Percentiles rank a stretch among this genome's conserved stretches.
Evolutionary conservation across 163 green algal species (phyloP).

Genomic region (Chlamydomonas reinhardtii): DNA sequence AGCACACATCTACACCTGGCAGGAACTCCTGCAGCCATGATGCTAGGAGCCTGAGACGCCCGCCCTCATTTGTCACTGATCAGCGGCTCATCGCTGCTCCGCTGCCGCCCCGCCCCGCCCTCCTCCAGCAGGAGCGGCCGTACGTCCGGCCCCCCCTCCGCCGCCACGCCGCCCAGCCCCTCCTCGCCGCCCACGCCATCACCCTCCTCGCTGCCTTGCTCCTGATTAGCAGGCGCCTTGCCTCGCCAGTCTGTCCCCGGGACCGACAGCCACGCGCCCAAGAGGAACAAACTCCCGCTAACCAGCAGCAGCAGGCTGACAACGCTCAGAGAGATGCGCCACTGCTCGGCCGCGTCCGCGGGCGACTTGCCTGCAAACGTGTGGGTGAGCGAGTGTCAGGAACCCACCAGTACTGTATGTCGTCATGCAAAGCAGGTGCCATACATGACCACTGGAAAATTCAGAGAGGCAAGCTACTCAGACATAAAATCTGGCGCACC

Average conservation of each 20-base stretch:
- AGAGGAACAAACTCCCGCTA: constrained; percentile 56
- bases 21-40: too few relatives aligned
- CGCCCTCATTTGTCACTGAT: too few relatives aligned
- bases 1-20: too few relatives aligned
- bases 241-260: constrained; percentile 45
- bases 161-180: not conserved
- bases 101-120: not conserved
- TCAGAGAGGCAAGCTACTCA: too few relatives aligned
- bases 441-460: too few relatives aligned
- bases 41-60: too few relatives aligned
- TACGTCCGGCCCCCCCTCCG: not conserved
- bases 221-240: not conserved
- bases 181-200: not conserved
- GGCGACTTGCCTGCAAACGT: constrained; percentile 22
- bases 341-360: constrained; percentile 54
- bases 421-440: too few relatives aligned
- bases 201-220: not conserved
- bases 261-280: constrained; percentile 19
- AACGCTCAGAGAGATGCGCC: constrained; percentile 71
- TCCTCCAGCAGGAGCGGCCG: constrained; percentile 23
- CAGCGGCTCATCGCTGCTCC: too few relatives aligned
- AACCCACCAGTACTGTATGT: too few relatives aligned
- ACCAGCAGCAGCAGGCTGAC: constrained; percentile 66
- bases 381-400: too few relatives aligned
- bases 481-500: too few relatives aligned